Conservation (phyloP, 2,329 filamentous ascomycete species). For the Graphilbum fragrans region DNA sequence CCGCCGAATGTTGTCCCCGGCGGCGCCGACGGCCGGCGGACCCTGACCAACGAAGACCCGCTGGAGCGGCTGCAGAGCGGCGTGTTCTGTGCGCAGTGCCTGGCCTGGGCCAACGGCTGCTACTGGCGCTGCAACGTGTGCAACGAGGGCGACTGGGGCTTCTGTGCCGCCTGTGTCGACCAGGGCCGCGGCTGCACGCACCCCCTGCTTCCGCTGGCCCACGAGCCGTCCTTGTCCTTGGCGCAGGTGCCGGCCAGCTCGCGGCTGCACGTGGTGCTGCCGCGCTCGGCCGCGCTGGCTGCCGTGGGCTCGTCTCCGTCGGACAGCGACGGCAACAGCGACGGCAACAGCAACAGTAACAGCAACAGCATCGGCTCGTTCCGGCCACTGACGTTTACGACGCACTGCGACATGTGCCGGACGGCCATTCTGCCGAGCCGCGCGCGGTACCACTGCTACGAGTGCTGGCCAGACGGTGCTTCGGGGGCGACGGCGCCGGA, state of each 20-base stretch:
- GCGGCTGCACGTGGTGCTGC: conserved; percentile 24
- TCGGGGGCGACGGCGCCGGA: conserved; percentile 29
- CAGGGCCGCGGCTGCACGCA: conserved; percentile 73
- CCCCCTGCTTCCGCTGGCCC: conserved; percentile 62
- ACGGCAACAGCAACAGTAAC: conserved; percentile 19
- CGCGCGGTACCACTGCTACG: conserved; percentile 68
- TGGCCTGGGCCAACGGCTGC: conserved; percentile 63
- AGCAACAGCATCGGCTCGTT: conserved; percentile 42
- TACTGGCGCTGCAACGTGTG: conserved; percentile 84
- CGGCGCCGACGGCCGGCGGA: conserved; percentile 41
- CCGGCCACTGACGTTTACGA: conserved; percentile 58
- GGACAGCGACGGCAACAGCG: conserved; percentile 29
- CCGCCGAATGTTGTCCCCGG: conserved; percentile 35
- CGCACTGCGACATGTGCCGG: conserved; percentile 68
- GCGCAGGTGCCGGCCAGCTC: conserved; percentile 14
- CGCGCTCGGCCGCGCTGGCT: conserved; percentile 35
- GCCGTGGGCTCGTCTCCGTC: conserved; percentile 31
- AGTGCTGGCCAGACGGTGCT: conserved; percentile 45
- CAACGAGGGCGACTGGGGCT: conserved; percentile 91
- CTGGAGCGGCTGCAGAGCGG: conserved; percentile 59
- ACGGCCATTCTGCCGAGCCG: conserved; percentile 57
- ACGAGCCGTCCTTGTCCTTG: conserved; percentile 26
- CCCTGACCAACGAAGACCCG: conserved; percentile 56
- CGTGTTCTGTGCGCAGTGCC: conserved; percentile 72
- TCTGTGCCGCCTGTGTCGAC: conserved; percentile 79